A percentile compares a stretch with the other conserved stretches of the same genome.
Conservation (phyloP, 768 basidiomycete species). For the Royoungia palumana region DNA sequence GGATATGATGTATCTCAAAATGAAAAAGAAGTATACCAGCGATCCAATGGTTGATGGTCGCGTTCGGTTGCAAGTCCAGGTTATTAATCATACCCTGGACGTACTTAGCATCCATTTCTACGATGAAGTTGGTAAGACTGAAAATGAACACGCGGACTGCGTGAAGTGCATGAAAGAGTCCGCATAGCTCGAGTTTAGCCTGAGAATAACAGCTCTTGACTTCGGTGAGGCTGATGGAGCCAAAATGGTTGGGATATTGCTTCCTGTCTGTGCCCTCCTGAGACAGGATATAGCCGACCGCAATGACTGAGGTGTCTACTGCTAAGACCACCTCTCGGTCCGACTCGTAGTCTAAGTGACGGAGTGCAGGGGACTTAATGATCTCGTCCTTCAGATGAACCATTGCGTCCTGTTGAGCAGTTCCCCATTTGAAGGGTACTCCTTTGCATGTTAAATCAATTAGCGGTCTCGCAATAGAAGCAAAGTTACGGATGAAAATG, state of each 20-base stretch:
- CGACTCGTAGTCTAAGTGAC: background rate
- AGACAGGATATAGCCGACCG: background rate
- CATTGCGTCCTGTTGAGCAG: too few species aligned
- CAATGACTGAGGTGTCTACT: background rate
- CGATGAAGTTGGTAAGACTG: too few species aligned
- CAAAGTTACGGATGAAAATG: too few species aligned
- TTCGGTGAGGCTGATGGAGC: too few species aligned
- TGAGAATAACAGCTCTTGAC: too few species aligned
- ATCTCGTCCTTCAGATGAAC: background rate
- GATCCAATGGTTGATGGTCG: background rate
- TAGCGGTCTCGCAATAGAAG: conserved; percentile 21
- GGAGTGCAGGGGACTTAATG: background rate
- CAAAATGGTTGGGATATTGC: too few species aligned
- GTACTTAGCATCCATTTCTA: too few species aligned
- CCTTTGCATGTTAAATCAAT: conserved; percentile 27
- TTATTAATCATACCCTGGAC: too few species aligned
- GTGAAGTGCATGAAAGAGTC: background rate
- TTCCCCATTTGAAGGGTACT: conserved; percentile 18
- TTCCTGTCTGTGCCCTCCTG: background rate
- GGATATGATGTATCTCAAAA: background rate
- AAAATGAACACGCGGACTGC: background rate
- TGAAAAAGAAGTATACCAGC: background rate
- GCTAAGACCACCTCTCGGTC: too few species aligned
- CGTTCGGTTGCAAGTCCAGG: too few species aligned
- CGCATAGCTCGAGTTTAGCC: too few species aligned